These are phyloP conservation scores for Hirsutella thompsonii DNA, from an alignment of 2,329 filamentous ascomycete species.

Conservation along the genomic window DNA sequence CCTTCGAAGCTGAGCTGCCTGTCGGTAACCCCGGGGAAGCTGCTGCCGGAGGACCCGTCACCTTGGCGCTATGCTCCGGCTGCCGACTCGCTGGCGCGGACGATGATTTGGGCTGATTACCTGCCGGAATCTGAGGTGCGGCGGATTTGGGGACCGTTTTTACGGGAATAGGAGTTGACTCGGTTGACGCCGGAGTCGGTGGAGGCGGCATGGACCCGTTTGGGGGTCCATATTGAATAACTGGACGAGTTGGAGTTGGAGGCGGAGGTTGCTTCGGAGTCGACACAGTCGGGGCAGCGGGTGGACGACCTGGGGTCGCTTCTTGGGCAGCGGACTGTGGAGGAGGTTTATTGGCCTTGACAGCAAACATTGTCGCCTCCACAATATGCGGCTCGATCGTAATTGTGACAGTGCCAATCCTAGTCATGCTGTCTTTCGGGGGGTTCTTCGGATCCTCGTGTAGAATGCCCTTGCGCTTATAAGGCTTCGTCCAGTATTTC, in stretches of 20 bases:
- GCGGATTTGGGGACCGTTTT: constrained; percentile 7
- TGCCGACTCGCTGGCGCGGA: constrained; percentile 3
- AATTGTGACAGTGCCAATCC: constrained; percentile 60
- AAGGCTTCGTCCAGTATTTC: constrained; percentile 64
- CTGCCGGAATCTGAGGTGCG: constrained; percentile 6
- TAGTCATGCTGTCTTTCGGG: constrained; percentile 57
- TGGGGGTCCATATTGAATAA: constrained; percentile 53
- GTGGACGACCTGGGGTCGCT: constrained; percentile 7
- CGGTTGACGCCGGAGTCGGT: constrained; percentile 17
- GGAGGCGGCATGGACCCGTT: constrained; percentile 48
- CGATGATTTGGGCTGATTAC: constrained; percentile 5
- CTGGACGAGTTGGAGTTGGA: constrained; percentile 29
- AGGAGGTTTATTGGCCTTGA: constrained; percentile 49
- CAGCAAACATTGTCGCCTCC: constrained; percentile 60
- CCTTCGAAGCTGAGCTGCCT: constrained; percentile 1
- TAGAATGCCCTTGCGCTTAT: constrained; percentile 51
- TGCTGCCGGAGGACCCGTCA: neutral
- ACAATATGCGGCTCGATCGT: constrained; percentile 71
- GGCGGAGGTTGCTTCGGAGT: constrained; percentile 2
- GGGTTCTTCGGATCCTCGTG: constrained; percentile 55
- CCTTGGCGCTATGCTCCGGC: constrained; percentile 2
- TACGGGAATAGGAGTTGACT: constrained; percentile 9
- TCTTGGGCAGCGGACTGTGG: constrained; percentile 10
- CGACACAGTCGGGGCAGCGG: constrained; percentile 8
- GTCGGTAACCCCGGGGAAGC: constrained; percentile 1